Evolutionary conservation across 352 stramenopile genomes (phyloP), one percentile per base, ranked within the genome.

Genomic region (Globisporangium yorkense): DNA sequence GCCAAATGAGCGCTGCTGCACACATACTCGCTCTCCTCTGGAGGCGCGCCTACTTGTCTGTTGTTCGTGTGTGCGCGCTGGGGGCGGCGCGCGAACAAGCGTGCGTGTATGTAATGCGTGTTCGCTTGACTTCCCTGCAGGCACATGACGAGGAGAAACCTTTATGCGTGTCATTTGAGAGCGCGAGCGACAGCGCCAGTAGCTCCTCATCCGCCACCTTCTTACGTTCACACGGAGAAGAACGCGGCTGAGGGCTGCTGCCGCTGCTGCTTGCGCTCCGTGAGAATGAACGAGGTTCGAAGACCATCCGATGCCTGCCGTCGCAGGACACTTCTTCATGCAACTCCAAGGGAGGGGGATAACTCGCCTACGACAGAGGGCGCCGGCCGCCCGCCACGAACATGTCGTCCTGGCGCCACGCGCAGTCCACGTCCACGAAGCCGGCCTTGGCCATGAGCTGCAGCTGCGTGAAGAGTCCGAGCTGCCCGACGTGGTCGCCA

Each of bases 391-490:
- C 80, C 6, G 79, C 72, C 18, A 91, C 78, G 43, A 93, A 93
- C 43, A 80, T 91, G 43, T 89, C 83, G n/a, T 62, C 59, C 56
- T 89, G 69, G 31, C 83, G 68, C 83, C 83, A 93, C 40, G 80
- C 73, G 33, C 80, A 87, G 57, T 91, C 83, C 2, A 93, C 74
- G 54, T 93, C 80, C 39, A 80, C 65, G 57, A 90, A 93, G 0
- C 83, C 83, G 2, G 76, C 73, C 7, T 54, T 65, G n/a, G 70
- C 58, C 40, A 93, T 70, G 5, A 71, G 39, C 56, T 84, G 68
- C 7, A 93, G 61, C 45, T 93, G 83, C 45, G 69, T 57, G 53
- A 90, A 93, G 10, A 89, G 66, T 5, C 65, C 29, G 29, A 89
- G 54, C 54, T 88, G 77, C 10, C 78, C 83, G 3, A 93, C 83